Base-by-base conservation (phyloP, 139 green algal species). In the Tetraselmis chui region DNA sequence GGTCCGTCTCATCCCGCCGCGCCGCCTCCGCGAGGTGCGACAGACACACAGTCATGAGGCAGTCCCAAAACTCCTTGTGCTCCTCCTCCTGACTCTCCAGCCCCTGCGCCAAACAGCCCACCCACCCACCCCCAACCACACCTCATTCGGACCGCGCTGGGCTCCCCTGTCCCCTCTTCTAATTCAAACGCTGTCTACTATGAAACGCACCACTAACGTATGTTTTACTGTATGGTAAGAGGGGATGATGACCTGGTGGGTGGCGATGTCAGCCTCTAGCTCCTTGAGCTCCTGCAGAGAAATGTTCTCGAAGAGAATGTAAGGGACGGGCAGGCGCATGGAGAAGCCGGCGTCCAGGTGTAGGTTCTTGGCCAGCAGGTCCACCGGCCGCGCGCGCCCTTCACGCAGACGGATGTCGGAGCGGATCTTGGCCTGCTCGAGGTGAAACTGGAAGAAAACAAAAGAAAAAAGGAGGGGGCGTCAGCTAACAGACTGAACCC, bases 301-400 rank as follows among this genome's bases (percentile, higher is more conserved):
- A 27, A 94, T 86, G 29, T 86, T 86, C 32, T 87, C 67, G 29
- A 94, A 90, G 45, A 93, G 82, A 28, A 59, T 76, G 81, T 88
- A 89, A 1, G 90, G 92, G 2, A 77, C 76, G 23, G 30, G 28
- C n/a, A 59, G 29, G 2, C 86, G 81, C 2, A 86, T 74, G 78
- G 89, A 88, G 79, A 90, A 81, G 25, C 87, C 82, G 28, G 86
- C 88, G 2, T 85, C 75, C n/a, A 89, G 58, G 83, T 92, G 87
- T 81, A 96, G 59, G 84, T 91, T 91, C 78, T 86, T 84, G 25
- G 89, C 88, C 27, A 95, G 89, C 27, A 91, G 30, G 85, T 97
- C 93, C 18, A 93, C 88, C 22, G 89, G 80, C 75, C 85, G 81
- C 30, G 88, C 82, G 29, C 92, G 86, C 31, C 89, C 87, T 74